phyloP scores from a whole-genome alignment of 2,329 filamentous ascomycete species.

The Tolypocladium nubicola region DNA sequence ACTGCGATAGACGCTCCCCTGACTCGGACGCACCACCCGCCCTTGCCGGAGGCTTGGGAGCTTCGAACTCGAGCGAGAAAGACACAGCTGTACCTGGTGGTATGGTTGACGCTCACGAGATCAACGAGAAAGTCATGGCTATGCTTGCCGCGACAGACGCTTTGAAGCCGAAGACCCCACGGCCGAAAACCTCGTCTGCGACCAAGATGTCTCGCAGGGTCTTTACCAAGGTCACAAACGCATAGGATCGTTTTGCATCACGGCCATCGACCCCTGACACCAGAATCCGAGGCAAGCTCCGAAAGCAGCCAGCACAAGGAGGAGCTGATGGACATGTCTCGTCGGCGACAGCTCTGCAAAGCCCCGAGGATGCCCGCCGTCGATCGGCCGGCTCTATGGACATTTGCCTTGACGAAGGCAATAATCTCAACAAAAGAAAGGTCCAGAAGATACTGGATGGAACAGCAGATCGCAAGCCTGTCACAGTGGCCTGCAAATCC shows the following conservation, averaged over 20 bases:
- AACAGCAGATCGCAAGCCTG: conserved; percentile 15
- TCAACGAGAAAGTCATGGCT: conserved; percentile 21
- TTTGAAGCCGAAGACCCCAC: conserved; percentile 18
- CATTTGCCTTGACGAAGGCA: conserved; percentile 22
- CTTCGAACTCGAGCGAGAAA: not conserved
- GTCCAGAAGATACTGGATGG: conserved; percentile 21
- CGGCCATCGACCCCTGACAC: conserved; percentile 13
- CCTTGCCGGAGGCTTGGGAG: not conserved
- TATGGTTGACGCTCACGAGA: conserved; percentile 10
- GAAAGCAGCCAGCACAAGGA: conserved; percentile 1
- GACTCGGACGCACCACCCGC: not conserved
- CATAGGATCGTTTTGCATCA: conserved; percentile 19
- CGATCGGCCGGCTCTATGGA: conserved; percentile 19
- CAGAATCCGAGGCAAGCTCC: conserved; percentile 5
- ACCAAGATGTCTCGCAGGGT: conserved; percentile 19
- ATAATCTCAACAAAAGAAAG: conserved; percentile 23
- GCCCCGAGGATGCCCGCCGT: not conserved
- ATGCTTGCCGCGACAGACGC: conserved; percentile 26
- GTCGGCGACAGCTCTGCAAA: not conserved
- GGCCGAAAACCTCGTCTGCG: conserved; percentile 2
- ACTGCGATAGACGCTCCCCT: not conserved
- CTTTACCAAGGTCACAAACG: conserved; percentile 22
- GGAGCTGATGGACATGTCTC: not conserved
- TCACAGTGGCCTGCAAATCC: conserved; percentile 16
- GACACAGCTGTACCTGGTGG: not conserved